Conservation (phyloP, 2,329 filamentous ascomycete species). For the Chalaropsis thielavioides region DNA sequence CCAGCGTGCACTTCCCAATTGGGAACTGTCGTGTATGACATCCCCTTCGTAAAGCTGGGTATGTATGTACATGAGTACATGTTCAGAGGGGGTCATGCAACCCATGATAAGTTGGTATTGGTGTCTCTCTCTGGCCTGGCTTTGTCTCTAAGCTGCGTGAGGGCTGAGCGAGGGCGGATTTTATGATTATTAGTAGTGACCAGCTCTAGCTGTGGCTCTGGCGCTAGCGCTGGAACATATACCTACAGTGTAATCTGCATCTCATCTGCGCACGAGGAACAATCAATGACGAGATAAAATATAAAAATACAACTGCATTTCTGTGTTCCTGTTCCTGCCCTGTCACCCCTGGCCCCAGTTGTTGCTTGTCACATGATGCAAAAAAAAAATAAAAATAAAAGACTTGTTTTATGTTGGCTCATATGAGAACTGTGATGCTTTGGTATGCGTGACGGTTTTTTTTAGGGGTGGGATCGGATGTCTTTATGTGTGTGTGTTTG, state of each 20-base stretch:
- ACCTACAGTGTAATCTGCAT: too few relatives aligned
- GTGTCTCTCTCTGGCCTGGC: too few relatives aligned
- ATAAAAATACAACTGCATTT: too few relatives aligned
- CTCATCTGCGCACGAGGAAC: too few relatives aligned
- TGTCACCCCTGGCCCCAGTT: neutral
- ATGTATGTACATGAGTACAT: neutral
- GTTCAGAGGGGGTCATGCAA: neutral
- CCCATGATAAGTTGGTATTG: too few relatives aligned
- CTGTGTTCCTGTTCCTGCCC: neutral
- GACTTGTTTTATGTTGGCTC: neutral
- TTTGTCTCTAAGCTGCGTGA: neutral
- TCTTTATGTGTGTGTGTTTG: neutral
- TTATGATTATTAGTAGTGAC: too few relatives aligned
- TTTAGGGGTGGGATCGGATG: neutral
- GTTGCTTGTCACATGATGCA: slow-evolving; percentile 2
- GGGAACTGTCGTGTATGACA: neutral
- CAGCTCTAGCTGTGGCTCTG: too few relatives aligned
- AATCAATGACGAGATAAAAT: too few relatives aligned
- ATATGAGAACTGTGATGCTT: neutral
- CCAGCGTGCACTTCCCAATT: neutral
- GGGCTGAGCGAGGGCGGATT: too few relatives aligned
- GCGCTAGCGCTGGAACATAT: too few relatives aligned
- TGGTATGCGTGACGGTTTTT: neutral
- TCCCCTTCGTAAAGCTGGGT: neutral
- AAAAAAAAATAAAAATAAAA: too few relatives aligned